Percentiles rank a stretch among this genome's conserved stretches.
phyloP scores from a whole-genome alignment of 495 filamentous ascomycete genomes.

The Talaromyces ruber region DNA sequence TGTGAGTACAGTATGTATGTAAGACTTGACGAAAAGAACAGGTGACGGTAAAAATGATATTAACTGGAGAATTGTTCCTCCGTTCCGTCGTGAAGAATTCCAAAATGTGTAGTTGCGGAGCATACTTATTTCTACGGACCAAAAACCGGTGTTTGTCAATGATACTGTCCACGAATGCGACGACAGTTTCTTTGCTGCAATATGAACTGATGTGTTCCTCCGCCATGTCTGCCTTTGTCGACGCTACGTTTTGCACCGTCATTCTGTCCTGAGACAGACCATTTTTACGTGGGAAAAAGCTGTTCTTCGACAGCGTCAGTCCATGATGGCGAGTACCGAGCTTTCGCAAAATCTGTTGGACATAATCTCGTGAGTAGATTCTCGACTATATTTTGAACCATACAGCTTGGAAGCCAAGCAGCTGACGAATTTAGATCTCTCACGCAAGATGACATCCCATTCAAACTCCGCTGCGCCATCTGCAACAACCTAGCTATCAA shows the following conservation, averaged over 20 bases:
- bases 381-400: not conserved
- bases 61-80: not conserved
- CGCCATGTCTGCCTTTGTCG: not conserved
- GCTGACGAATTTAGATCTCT: slow-evolving; percentile 49
- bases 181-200: not conserved
- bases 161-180: not conserved
- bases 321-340: slow-evolving; percentile 30
- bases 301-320: not conserved
- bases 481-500: slow-evolving; percentile 89
- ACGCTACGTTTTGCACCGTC: not conserved
- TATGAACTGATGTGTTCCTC: not conserved
- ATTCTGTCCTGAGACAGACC: slow-evolving; percentile 8
- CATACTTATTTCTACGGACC: not conserved
- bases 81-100: slow-evolving; percentile 1
- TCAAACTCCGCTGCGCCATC: slow-evolving; percentile 87
- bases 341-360: slow-evolving; percentile 38
- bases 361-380: slow-evolving; percentile 30
- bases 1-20: too few relatives aligned
- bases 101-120: not conserved
- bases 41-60: too few relatives aligned
- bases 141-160: not conserved
- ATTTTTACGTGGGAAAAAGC: not conserved
- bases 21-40: too few relatives aligned
- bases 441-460: slow-evolving; percentile 76
- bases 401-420: not conserved